Percentiles rank a stretch among this genome's conserved stretches.
Evolutionary conservation across 2,329 filamentous ascomycete genomes (phyloP).

Genomic region (Penicillium sumatraense): DNA sequence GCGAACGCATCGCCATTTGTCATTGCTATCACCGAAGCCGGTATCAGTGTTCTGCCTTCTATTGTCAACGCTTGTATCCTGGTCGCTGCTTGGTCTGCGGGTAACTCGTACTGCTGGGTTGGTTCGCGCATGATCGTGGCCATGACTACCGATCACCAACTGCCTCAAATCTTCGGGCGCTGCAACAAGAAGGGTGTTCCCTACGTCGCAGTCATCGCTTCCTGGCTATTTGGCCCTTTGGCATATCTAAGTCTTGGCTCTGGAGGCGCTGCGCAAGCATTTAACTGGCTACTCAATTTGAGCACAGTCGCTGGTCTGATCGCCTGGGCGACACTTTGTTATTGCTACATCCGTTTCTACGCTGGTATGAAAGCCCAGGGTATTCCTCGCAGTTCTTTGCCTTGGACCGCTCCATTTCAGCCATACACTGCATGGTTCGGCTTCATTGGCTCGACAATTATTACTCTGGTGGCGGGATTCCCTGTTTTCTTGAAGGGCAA

Average conservation of each 20-base stretch:
- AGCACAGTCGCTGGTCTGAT: constrained; percentile 53
- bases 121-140: constrained; percentile 65
- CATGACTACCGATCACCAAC: constrained; percentile 63
- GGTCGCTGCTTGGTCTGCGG: constrained; percentile 45
- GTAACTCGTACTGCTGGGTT: constrained; percentile 51
- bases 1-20: constrained; percentile 41
- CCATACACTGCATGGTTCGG: constrained; percentile 67
- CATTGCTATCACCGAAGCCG: constrained; percentile 39
- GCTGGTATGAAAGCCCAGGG: constrained; percentile 49
- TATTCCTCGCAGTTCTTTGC: constrained; percentile 44
- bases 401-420: constrained; percentile 56
- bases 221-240: constrained; percentile 51
- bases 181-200: constrained; percentile 59
- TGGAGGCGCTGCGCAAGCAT: constrained; percentile 43
- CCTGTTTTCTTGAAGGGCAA: constrained; percentile 48
- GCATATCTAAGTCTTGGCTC: constrained; percentile 47
- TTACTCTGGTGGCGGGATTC: constrained; percentile 73
- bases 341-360: constrained; percentile 59
- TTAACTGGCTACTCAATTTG: constrained; percentile 49
- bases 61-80: constrained; percentile 43
- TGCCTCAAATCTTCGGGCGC: constrained; percentile 61
- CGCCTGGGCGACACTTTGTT: constrained; percentile 50
- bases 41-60: constrained; percentile 39
- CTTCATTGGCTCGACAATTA: constrained; percentile 61
- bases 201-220: constrained; percentile 61